Conservation (phyloP, 202 grass and related monocot species). For the Schoenoplectus triqueter region DNA sequence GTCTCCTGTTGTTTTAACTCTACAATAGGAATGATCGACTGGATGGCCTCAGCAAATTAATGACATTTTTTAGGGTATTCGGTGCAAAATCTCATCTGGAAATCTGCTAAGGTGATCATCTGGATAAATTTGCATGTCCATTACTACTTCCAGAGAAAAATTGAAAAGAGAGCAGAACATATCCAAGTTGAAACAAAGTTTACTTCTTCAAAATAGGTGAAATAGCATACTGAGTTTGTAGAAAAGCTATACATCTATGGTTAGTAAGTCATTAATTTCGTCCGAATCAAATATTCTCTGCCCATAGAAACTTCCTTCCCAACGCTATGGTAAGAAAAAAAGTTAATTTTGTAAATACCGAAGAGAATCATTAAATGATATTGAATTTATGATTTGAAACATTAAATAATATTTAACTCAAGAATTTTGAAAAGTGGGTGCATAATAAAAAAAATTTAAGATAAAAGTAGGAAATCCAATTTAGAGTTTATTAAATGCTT, state of each 20-base stretch:
- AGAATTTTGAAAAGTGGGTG: no score
- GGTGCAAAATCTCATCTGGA: neutral
- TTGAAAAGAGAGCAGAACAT: neutral
- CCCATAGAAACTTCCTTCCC: no score
- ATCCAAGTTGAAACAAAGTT: neutral
- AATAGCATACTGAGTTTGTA: neutral
- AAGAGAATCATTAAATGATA: no score
- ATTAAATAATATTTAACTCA: no score
- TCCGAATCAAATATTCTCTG: no score
- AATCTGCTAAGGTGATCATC: conserved; percentile 3
- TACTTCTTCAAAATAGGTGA: neutral
- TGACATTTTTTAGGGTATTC: conserved; percentile 1
- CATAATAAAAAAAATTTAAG: no score
- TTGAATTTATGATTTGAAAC: no score
- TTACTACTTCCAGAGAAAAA: neutral
- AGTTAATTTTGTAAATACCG: no score
- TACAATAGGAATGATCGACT: neutral
- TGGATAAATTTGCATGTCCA: neutral
- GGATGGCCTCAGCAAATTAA: neutral
- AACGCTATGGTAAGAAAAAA: no score
- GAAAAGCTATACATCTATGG: neutral
- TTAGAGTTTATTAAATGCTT: no score
- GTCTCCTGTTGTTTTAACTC: neutral
- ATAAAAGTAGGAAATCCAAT: no score
- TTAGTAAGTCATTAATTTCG: neutral